Conservation (phyloP, 495 filamentous ascomycete genomes). For the Filosporella fistucella region DNA sequence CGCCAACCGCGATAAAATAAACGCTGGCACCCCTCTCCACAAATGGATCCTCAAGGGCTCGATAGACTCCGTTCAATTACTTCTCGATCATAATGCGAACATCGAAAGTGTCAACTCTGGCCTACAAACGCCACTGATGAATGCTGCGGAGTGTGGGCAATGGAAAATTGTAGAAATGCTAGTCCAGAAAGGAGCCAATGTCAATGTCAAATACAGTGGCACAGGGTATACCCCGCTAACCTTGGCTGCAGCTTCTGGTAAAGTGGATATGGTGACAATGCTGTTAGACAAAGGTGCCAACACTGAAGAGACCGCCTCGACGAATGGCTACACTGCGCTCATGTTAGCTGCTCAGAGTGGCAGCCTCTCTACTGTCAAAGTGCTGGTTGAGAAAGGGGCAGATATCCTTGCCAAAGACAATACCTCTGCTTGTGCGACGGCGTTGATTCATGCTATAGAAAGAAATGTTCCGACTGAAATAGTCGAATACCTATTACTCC, state of each 20-base stretch:
- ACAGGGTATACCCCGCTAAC: neutral
- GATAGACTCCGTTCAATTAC: neutral
- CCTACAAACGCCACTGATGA: neutral
- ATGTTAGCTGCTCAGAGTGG: neutral
- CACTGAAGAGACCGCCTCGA: neutral
- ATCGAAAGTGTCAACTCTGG: neutral
- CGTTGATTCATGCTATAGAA: neutral
- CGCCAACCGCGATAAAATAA: neutral
- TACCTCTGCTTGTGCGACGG: neutral
- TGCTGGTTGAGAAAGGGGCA: neutral
- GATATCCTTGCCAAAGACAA: neutral
- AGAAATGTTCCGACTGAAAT: neutral
- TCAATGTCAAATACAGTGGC: neutral
- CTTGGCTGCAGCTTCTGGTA: neutral
- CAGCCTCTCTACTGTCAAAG: neutral
- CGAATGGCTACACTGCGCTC: neutral
- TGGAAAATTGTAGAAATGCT: neutral
- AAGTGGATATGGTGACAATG: neutral
- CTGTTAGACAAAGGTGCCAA: neutral
- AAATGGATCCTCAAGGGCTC: neutral
- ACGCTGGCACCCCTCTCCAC: neutral
- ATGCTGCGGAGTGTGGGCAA: neutral
- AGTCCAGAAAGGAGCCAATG: neutral
- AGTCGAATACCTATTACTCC: neutral
- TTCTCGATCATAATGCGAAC: neutral